phyloP scores from a whole-genome alignment of 2,329 filamentous ascomycete genomes.

The Mariannaea elegans region DNA sequence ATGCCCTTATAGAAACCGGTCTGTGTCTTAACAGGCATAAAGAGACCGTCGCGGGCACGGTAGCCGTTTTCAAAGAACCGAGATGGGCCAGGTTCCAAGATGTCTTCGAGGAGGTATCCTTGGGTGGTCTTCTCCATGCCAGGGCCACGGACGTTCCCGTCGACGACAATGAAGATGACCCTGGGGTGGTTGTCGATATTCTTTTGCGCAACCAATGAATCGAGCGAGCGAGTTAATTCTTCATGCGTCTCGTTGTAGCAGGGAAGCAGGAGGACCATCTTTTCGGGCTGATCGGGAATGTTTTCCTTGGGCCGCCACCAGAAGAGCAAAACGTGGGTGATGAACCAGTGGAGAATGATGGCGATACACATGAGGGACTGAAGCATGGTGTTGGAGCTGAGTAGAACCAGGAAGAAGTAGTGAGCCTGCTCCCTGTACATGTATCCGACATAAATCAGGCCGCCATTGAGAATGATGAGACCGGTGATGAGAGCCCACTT shows the following conservation, averaged over 20 bases:
- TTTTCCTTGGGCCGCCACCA: constrained; percentile 44
- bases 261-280: constrained; percentile 55
- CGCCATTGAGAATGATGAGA: constrained; percentile 45
- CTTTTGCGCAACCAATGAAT: constrained; percentile 56
- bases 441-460: constrained; percentile 48
- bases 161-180: constrained; percentile 58
- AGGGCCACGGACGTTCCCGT: constrained; percentile 56
- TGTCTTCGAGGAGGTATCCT: constrained; percentile 57
- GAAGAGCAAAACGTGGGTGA: constrained; percentile 43
- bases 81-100: constrained; percentile 48
- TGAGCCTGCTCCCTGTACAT: constrained; percentile 50
- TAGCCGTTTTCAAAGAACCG: constrained; percentile 53
- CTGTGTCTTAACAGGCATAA: constrained; percentile 56
- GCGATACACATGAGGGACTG: constrained; percentile 54
- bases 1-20: constrained; percentile 56
- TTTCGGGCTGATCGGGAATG: constrained; percentile 50
- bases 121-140: constrained; percentile 59
- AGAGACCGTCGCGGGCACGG: constrained; percentile 54
- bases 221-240: constrained; percentile 54
- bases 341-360: constrained; percentile 45
- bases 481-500: constrained; percentile 52
- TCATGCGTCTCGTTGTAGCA: constrained; percentile 60
- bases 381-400: constrained; percentile 56
- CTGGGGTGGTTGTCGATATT: constrained; percentile 52
- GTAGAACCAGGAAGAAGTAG: constrained; percentile 54